Evolutionary conservation across 345 rosid genomes (phyloP), one percentile per base, ranked within the genome.

Genomic region (Salix brachista): DNA sequence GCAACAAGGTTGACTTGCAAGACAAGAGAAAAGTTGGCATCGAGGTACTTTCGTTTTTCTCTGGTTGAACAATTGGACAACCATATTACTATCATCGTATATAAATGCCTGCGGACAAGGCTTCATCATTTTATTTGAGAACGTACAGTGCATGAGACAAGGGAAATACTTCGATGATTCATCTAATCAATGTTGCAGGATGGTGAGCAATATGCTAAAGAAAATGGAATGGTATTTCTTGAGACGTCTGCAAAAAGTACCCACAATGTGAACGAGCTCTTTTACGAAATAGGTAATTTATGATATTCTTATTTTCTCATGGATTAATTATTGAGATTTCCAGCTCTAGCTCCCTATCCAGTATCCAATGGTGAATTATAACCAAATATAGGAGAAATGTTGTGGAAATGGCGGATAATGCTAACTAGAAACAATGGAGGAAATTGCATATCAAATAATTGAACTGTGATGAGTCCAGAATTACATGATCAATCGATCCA

Each of bases 221-320:
- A 90, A 80, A 87, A 87, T 79, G 89, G 94, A 14, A 71, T 90
- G 83, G 79, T 78, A n/a, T 90, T 90, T 80, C 80, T 90, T 54
- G 94, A 90, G 84, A 85, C 94, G 64, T 90, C 94, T 32, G 94
- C 94, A 48, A 90, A 90, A 81, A 78, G 88, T 62, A 91, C 92
- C 67, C 90, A 89, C 69, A 90, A 90, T 83, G 94, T 90, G 77
- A 90, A 87, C 17, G 92, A 90, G 79, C 94, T 90, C 42, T 90
- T 90, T 72, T 90, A 90, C 39, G 92, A 90, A 77, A 90, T 90
- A 82, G 94, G 94, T 90, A 86, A 80, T 30, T 34, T 4, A 14
- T 13, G 14, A 4, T 14, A 14, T 46, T 46, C 52, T 46, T 46
- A 46, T 16, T 46, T 46, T 46, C 52, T 46, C 52, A 14, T 46